A percentile compares a stretch with the other conserved stretches of the same genome.
Conservation (phyloP, 257 asterid species). For the Gynochthodes officinalis region DNA sequence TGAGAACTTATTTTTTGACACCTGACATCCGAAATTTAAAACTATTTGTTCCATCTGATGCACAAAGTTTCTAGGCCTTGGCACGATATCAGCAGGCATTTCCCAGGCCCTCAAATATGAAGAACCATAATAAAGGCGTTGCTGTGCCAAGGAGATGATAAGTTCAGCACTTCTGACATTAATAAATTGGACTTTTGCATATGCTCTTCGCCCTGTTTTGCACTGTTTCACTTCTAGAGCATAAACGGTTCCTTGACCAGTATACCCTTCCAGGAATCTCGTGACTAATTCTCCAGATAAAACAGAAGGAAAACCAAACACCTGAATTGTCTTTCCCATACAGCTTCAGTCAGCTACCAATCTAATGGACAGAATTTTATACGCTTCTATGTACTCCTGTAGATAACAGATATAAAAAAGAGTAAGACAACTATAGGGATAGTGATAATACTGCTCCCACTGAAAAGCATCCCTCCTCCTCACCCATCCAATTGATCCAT, state of each 20-base stretch:
- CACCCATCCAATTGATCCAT: too few relatives aligned
- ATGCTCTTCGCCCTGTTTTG: too few relatives aligned
- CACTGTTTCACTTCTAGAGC: slow-evolving; percentile 55
- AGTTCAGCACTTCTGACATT: slow-evolving; percentile 19
- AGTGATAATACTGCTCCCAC: neutral
- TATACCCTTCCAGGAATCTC: slow-evolving; percentile 33
- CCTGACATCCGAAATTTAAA: too few relatives aligned
- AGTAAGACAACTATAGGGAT: neutral
- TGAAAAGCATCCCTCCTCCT: too few relatives aligned
- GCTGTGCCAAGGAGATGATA: slow-evolving; percentile 30
- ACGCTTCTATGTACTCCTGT: neutral
- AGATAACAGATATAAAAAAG: neutral
- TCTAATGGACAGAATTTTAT: neutral
- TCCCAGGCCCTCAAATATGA: too few relatives aligned
- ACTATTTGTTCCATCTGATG: too few relatives aligned
- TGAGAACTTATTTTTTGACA: slow-evolving; percentile 41
- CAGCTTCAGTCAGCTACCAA: neutral
- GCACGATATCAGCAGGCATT: too few relatives aligned
- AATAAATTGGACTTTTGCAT: slow-evolving; percentile 63
- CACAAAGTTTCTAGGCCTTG: too few relatives aligned
- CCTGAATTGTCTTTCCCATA: slow-evolving; percentile 32
- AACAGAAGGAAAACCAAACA: too few relatives aligned
- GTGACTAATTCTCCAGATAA: slow-evolving; percentile 40
- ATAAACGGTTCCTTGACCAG: slow-evolving; percentile 44
- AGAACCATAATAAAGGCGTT: slow-evolving; percentile 38